Evolutionary conservation across 2,329 filamentous ascomycete species (phyloP).

Genomic region (Colletotrichum lindemuthianum): DNA sequence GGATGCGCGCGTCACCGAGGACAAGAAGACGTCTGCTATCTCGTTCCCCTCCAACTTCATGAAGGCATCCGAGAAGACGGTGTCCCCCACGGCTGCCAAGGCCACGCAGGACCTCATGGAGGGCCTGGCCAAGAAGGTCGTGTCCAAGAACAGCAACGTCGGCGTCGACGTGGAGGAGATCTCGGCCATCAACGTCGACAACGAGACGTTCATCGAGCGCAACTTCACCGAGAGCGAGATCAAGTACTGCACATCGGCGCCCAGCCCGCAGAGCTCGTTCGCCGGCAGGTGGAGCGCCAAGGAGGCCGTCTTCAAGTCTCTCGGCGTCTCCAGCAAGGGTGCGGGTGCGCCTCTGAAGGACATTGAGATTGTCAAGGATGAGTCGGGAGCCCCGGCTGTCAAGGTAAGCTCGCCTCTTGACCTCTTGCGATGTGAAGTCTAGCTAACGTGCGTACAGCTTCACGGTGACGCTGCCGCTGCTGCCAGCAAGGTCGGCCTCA

Average conservation of each 20-base stretch:
- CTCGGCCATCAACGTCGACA: constrained; percentile 87
- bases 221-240: constrained; percentile 92
- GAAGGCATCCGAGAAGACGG: constrained; percentile 68
- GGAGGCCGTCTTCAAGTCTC: constrained; percentile 97
- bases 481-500: constrained; percentile 87
- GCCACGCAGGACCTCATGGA: constrained; percentile 81
- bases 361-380: constrained; percentile 89
- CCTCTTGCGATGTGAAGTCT: not conserved
- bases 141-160: constrained; percentile 76
- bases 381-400: constrained; percentile 84
- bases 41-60: constrained; percentile 77
- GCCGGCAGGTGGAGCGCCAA: constrained; percentile 97
- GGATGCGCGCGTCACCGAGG: constrained; percentile 81
- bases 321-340: constrained; percentile 87
- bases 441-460: constrained; percentile 69
- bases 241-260: constrained; percentile 83
- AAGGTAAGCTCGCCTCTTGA: constrained; percentile 68
- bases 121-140: constrained; percentile 73
- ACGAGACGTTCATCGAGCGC: constrained; percentile 91
- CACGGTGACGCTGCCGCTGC: constrained; percentile 85
- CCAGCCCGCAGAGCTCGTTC: constrained; percentile 88
- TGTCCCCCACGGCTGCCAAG: constrained; percentile 60
- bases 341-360: constrained; percentile 91
- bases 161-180: constrained; percentile 96
- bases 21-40: constrained; percentile 87